These are phyloP conservation scores for Drechslera avenae DNA, from an alignment of 2,329 filamentous ascomycete species.

Conservation along the genomic window DNA sequence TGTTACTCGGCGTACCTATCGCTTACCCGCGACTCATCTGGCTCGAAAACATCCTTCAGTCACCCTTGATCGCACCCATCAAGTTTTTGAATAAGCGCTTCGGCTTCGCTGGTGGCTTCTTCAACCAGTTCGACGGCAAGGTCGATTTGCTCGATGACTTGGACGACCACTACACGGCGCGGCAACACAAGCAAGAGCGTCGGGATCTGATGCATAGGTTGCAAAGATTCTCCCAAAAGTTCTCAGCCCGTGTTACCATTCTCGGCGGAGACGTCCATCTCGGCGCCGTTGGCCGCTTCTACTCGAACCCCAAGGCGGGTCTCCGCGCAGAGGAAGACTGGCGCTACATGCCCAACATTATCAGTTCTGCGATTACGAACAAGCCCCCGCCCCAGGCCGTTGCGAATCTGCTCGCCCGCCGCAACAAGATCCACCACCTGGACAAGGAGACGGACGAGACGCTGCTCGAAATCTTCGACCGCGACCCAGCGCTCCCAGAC, in stretches of 20 bases:
- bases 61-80: slow-evolving; percentile 84
- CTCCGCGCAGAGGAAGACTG: slow-evolving; percentile 63
- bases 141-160: slow-evolving; percentile 69
- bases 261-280: slow-evolving; percentile 69
- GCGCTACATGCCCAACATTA: slow-evolving; percentile 68
- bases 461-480: slow-evolving; percentile 65
- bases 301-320: slow-evolving; percentile 61
- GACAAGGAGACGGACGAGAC: slow-evolving; percentile 68
- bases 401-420: slow-evolving; percentile 65
- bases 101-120: slow-evolving; percentile 80
- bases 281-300: slow-evolving; percentile 68
- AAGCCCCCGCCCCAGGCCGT: slow-evolving; percentile 69
- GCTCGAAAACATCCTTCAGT: slow-evolving; percentile 90
- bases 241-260: slow-evolving; percentile 65
- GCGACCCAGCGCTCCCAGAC: slow-evolving; percentile 55
- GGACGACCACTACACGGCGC: slow-evolving; percentile 81
- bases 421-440: slow-evolving; percentile 70
- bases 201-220: slow-evolving; percentile 70
- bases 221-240: slow-evolving; percentile 62
- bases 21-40: slow-evolving; percentile 78
- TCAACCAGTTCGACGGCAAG: slow-evolving; percentile 89
- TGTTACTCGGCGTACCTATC: slow-evolving; percentile 75
- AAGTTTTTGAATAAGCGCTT: slow-evolving; percentile 91
- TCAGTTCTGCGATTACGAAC: slow-evolving; percentile 70
- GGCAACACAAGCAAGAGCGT: slow-evolving; percentile 88